These are phyloP conservation scores for Saccharomycopsis hybrid DNA, from an alignment of 1,139 yeast genomes.

Conservation along the genomic window DNA sequence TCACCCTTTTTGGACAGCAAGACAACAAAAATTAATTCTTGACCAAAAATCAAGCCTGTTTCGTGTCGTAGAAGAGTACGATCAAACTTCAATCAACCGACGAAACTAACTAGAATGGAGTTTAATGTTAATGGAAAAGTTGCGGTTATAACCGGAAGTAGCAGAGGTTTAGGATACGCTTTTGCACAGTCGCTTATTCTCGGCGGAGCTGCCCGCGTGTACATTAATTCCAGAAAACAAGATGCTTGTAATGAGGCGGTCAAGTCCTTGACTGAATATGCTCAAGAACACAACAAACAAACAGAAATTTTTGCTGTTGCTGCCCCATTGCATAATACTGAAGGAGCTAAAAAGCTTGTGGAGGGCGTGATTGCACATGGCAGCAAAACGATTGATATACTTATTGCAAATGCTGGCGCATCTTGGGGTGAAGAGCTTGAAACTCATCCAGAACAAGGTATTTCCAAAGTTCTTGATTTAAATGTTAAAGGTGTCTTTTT, in stretches of 20 bases:
- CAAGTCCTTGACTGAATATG: slow-evolving; percentile 39
- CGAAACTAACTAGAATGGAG: too few species aligned
- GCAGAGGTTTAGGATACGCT: slow-evolving; percentile 66
- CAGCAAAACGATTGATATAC: slow-evolving; percentile 46
- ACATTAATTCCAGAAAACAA: slow-evolving; percentile 61
- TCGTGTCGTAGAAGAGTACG: too few species aligned
- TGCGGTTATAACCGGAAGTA: slow-evolving; percentile 75
- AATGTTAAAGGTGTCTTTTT: slow-evolving; percentile 70
- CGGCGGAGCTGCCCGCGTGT: slow-evolving; percentile 59
- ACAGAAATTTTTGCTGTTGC: slow-evolving; percentile 50
- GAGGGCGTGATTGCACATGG: slow-evolving; percentile 37
- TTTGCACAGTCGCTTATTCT: slow-evolving; percentile 61
- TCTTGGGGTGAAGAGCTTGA: slow-evolving; percentile 69
- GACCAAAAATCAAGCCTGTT: too few species aligned
- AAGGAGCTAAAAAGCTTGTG: slow-evolving; percentile 43
- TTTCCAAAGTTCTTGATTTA: slow-evolving; percentile 58
- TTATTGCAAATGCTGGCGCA: slow-evolving; percentile 78
- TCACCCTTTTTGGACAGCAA: too few species aligned
- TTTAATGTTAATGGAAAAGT: slow-evolving; percentile 53
- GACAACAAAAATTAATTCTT: too few species aligned
- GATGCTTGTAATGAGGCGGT: slow-evolving; percentile 61
- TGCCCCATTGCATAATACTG: slow-evolving; percentile 51
- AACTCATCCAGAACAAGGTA: slow-evolving; percentile 54
- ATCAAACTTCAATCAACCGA: too few species aligned
- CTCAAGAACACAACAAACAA: neutral